Base-by-base conservation (phyloP, 305 asterid species). In the Andrographis paniculata region DNA sequence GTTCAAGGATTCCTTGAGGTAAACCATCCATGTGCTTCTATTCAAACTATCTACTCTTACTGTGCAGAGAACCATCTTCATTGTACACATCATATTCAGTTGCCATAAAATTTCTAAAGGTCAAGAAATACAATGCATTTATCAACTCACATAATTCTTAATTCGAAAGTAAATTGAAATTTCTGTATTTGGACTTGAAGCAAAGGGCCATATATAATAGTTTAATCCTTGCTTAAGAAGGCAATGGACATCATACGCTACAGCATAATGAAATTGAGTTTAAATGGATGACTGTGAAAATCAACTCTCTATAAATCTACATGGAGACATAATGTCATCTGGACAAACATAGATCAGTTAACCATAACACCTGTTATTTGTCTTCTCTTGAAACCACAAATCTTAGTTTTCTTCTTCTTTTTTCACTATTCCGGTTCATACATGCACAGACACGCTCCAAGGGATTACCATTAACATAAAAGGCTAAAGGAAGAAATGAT, bases 401-500 rank as follows among this genome's bases (percentile, higher is more conserved):
- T 9, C 14, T 33, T 12, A 8, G 3, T 52, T 40, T 24, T 42
- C 48, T 31, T 38, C 40, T 22, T 22, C 36, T 48, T 41, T 36
- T 42, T n/a, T n/a, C n/a, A 22, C 16, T 17, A 17, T 10, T 22
- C 18, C 0, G 9, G 9, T 33, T 11, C 39, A 33, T n/a, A n/a
- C n/a, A n/a, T n/a, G n/a, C n/a, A n/a, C n/a, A n/a, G n/a, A n/a
- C n/a, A n/a, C n/a, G n/a, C n/a, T 10, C 11, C 12, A 11, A 31
- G 14, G 37, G 14, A 31, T 5, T 5, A 31, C 6, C 2, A 31
- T 31, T 18, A 27, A 1, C 27, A 37, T 22, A 52, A 50, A n/a
- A 13, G 24, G 49, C 22, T n/a, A 38, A 45, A 53, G 36, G 48
- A 53, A 48, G 5, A 28, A 47, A 50, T 31, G 24, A 21, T 16